Conservation (phyloP, 2,329 filamentous ascomycete species). For the Fusarium guadeloupense region DNA sequence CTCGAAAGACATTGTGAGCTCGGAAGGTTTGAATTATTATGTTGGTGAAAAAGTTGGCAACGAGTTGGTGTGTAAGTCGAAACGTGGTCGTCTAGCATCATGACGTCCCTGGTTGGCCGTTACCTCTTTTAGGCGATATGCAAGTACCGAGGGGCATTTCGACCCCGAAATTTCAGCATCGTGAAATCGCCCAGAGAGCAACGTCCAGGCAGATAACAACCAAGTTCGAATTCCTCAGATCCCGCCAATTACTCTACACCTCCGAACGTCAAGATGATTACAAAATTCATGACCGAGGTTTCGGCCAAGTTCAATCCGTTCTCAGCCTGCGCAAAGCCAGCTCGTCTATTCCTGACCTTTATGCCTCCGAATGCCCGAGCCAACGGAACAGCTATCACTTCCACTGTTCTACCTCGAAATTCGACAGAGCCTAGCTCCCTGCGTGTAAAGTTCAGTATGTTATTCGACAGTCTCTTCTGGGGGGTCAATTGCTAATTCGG, state of each 20-base stretch:
- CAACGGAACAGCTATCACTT: slow-evolving; percentile 78
- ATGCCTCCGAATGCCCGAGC: slow-evolving; percentile 82
- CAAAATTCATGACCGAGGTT: slow-evolving; percentile 85
- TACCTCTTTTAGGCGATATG: slow-evolving; percentile 39
- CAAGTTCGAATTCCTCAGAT: slow-evolving; percentile 5
- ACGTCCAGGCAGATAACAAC: slow-evolving; percentile 14
- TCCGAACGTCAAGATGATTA: slow-evolving; percentile 72
- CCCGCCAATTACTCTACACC: slow-evolving; percentile 5
- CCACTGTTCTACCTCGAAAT: slow-evolving; percentile 75
- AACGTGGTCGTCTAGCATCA: slow-evolving; percentile 41
- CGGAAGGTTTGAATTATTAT: background rate
- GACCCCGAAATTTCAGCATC: slow-evolving; percentile 41
- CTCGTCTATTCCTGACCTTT: slow-evolving; percentile 85
- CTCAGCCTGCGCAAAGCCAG: slow-evolving; percentile 78
- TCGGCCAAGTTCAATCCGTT: slow-evolving; percentile 93
- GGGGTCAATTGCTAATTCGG: slow-evolving; percentile 36
- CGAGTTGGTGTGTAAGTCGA: slow-evolving; percentile 22
- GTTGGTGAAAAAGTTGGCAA: background rate
- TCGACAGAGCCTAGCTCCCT: slow-evolving; percentile 76
- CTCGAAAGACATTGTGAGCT: slow-evolving; percentile 62
- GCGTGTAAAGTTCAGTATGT: slow-evolving; percentile 85
- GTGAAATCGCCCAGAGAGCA: background rate
- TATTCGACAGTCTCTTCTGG: background rate
- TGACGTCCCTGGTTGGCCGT: slow-evolving; percentile 35
- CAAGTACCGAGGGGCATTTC: slow-evolving; percentile 28